Conservation (phyloP, 805 yeast species). For the Candida boleticola region DNA sequence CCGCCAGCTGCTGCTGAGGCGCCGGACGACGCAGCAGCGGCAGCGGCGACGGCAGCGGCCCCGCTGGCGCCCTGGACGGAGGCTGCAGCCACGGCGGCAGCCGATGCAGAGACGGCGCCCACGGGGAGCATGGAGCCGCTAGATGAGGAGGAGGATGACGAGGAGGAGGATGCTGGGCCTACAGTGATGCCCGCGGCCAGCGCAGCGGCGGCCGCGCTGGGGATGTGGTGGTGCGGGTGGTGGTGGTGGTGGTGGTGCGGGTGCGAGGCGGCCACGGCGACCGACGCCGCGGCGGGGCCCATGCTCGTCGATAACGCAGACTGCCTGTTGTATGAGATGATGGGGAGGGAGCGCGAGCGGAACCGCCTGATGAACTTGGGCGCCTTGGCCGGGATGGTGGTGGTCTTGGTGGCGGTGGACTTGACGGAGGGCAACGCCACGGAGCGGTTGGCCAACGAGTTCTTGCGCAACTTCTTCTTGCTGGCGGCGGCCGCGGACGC, state of each 20-base stretch:
- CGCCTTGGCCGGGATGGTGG: conserved; percentile 17
- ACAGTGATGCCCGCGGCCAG: neutral
- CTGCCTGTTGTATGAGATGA: conserved; percentile 32
- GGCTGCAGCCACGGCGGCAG: neutral
- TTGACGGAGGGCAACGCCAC: conserved; percentile 12
- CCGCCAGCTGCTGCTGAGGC: neutral
- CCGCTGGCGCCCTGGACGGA: neutral
- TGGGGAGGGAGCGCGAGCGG: conserved; percentile 41
- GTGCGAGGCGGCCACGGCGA: neutral
- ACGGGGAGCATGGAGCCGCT: too few relatives aligned
- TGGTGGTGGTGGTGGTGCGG: too few relatives aligned
- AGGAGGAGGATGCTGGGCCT: neutral
- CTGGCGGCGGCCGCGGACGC: neutral
- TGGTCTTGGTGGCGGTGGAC: conserved; percentile 11
- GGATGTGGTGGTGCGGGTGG: too few relatives aligned
- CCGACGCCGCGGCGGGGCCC: neutral
- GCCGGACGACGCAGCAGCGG: neutral
- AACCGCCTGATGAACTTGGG: conserved; percentile 35
- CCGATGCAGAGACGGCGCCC: neutral
- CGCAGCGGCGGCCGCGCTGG: too few relatives aligned
- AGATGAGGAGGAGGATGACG: too few relatives aligned
- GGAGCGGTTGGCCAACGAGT: conserved; percentile 10
- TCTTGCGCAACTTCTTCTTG: conserved; percentile 6
- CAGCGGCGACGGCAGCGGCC: neutral
- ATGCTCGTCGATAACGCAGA: too few relatives aligned